A percentile compares a stretch with the other conserved stretches of the same genome.
Evolutionary conservation across 2,329 filamentous ascomycete species (phyloP).

Genomic region (Colletotrichum neosansevieriae): DNA sequence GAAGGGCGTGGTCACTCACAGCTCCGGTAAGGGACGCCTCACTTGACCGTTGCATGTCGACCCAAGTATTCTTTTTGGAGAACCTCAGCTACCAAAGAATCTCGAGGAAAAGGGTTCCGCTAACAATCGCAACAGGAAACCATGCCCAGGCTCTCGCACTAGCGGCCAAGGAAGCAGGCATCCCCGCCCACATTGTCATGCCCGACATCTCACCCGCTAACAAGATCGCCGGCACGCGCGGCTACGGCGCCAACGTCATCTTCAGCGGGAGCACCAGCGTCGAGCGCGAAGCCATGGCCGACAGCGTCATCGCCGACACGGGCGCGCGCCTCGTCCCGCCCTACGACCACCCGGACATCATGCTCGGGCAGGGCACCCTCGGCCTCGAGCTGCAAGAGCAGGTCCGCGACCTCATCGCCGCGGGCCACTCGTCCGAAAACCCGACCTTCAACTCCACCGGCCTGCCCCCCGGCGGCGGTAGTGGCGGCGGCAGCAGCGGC

Average conservation of each 20-base stretch:
- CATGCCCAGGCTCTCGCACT: constrained; percentile 94
- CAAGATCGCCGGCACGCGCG: constrained; percentile 86
- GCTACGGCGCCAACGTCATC: constrained; percentile 81
- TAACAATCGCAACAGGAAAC: constrained; percentile 71
- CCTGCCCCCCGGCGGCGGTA: no score
- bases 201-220: constrained; percentile 84
- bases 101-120: not conserved
- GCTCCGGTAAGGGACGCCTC: constrained; percentile 73
- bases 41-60: no score
- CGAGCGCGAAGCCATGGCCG: constrained; percentile 84
- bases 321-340: constrained; percentile 86
- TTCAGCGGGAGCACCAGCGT: constrained; percentile 85
- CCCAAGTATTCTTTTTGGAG: no score
- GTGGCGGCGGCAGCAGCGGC: not conserved
- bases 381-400: constrained; percentile 86
- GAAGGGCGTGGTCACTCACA: constrained; percentile 89
- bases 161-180: constrained; percentile 78
- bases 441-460: constrained; percentile 35
- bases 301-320: constrained; percentile 76
- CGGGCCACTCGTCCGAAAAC: constrained; percentile 37
- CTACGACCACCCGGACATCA: constrained; percentile 92
- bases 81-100: no score
- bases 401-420: constrained; percentile 65
- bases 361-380: constrained; percentile 92
- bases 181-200: constrained; percentile 93